These are phyloP conservation scores for Eucommia ulmoides DNA, from an alignment of 257 asterid species.

Conservation along the genomic window DNA sequence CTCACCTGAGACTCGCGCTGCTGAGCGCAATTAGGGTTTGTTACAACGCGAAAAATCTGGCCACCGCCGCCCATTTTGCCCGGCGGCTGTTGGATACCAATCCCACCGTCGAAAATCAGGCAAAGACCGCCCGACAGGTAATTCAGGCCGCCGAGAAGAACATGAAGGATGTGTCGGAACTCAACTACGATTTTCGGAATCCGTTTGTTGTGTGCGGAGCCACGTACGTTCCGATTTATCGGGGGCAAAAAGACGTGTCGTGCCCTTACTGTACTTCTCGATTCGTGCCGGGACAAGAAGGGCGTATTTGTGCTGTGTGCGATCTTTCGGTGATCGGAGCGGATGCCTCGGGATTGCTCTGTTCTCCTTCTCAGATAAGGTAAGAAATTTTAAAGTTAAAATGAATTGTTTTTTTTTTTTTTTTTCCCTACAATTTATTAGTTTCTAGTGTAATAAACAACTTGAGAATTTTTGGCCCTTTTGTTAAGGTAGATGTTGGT, in stretches of 20 bases:
- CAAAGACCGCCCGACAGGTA: slow-evolving; percentile 52
- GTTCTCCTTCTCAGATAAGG: slow-evolving; percentile 62
- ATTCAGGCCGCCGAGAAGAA: slow-evolving; percentile 66
- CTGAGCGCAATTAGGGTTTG: slow-evolving; percentile 52
- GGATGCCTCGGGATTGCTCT: slow-evolving; percentile 83
- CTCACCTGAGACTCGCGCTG: slow-evolving; percentile 68
- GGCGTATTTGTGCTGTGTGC: slow-evolving; percentile 63
- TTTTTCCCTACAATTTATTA: neutral
- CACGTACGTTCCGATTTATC: slow-evolving; percentile 65
- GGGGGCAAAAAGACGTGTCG: slow-evolving; percentile 67
- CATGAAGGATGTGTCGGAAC: slow-evolving; percentile 50
- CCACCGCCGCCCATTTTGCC: slow-evolving; percentile 73
- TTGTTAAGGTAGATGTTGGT: neutral
- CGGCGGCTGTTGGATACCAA: slow-evolving; percentile 67
- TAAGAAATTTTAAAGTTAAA: slow-evolving; percentile 6
- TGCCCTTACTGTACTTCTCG: slow-evolving; percentile 73
- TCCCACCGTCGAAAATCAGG: slow-evolving; percentile 52
- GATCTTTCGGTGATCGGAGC: slow-evolving; percentile 64
- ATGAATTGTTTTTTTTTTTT: neutral
- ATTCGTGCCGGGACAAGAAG: slow-evolving; percentile 52
- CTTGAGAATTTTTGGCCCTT: neutral
- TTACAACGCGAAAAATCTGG: slow-evolving; percentile 46
- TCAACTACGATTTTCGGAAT: slow-evolving; percentile 78
- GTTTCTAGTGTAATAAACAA: neutral
- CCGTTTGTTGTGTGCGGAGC: slow-evolving; percentile 88